Conservation (phyloP, 2,329 filamentous ascomycete genomes). For the Alternaria longipes region DNA sequence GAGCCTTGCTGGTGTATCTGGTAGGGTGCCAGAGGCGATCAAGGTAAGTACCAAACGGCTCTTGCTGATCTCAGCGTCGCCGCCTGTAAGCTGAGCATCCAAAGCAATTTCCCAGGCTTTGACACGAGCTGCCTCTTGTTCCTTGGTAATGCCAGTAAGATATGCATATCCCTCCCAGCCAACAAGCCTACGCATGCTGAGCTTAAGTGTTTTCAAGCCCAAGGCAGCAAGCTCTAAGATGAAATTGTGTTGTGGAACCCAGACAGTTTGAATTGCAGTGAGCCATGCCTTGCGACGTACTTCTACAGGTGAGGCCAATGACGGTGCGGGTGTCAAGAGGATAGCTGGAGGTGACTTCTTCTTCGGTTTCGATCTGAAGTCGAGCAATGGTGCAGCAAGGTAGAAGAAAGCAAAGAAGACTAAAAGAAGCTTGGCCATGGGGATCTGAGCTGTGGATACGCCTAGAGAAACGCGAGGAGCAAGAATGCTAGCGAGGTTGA, state of each 20-base stretch:
- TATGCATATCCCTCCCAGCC: conserved; percentile 80
- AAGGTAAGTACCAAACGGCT: conserved; percentile 85
- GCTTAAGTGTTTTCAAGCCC: conserved; percentile 80
- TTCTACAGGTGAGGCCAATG: conserved; percentile 81
- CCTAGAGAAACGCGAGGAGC: conserved; percentile 46
- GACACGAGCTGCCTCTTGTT: conserved; percentile 84
- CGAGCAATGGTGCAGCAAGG: conserved; percentile 65
- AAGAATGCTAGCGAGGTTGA: conserved; percentile 44
- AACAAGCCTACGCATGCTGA: conserved; percentile 79
- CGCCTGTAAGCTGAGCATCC: conserved; percentile 90
- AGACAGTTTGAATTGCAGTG: conserved; percentile 90
- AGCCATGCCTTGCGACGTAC: conserved; percentile 91
- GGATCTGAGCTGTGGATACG: conserved; percentile 46
- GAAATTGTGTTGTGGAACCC: conserved; percentile 88
- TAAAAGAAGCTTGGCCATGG: conserved; percentile 61
- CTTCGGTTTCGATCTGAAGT: conserved; percentile 65
- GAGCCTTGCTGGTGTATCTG: conserved; percentile 80
- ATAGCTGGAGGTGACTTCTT: conserved; percentile 55
- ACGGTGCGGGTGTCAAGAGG: conserved; percentile 65
- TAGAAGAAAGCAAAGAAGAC: conserved; percentile 65
- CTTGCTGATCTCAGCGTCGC: conserved; percentile 88
- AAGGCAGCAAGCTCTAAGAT: conserved; percentile 85
- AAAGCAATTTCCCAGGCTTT: conserved; percentile 94
- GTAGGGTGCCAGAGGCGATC: conserved; percentile 86
- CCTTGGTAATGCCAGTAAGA: conserved; percentile 80